Base-by-base conservation (phyloP, 1,284 basidiomycete genomes). In the Moesziomyces parantarcticus region DNA sequence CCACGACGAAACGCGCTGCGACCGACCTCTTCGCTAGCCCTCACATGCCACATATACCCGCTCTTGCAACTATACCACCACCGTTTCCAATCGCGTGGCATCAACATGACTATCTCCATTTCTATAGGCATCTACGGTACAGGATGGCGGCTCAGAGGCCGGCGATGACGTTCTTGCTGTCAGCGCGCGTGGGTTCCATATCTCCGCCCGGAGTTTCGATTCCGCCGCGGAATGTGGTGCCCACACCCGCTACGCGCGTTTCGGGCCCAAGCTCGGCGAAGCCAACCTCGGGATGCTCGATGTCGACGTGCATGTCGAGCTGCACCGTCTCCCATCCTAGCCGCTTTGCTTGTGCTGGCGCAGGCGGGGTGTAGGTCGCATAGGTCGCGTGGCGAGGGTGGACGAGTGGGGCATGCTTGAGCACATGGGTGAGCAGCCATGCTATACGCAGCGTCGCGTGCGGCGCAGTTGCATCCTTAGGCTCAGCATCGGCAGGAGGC, bases 391-490 rank as follows among this genome's bases (percentile, higher is more conserved):
- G 63, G 10, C 63, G 64, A 3, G 82, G 82, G 32, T 83, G 82
- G n/a, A 81, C 50, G 10, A 83, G 72, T 9, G 81, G 81, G 1
- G 71, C 58, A 25, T 80, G 53, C 14, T 70, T 62, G 20, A 83
- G 71, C 1, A 82, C 43, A 14, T 66, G 78, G 0, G 82, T 82
- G 23, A 59, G 60, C 13, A 81, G 71, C 82, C 81, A 82, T 2
- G 58, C 71, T 54, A 64, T 58, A 16, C 65, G 58, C n/a, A 63
- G 39, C 5, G 52, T 60, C 7, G 41, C 51, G 44, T 68, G 64
- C 8, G 14, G 32, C 23, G 22, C 36, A 25, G 8, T 58, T 39
- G 44, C 55, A 53, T 50, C 42, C 29, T 21, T 49, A 11, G 42
- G 39, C 23, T 14, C 40, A 20, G 61, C 32, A 3, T 48, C 18